These are phyloP conservation scores for Aspergillus persii DNA, from an alignment of 2,329 filamentous ascomycete genomes.

Conservation along the genomic window DNA sequence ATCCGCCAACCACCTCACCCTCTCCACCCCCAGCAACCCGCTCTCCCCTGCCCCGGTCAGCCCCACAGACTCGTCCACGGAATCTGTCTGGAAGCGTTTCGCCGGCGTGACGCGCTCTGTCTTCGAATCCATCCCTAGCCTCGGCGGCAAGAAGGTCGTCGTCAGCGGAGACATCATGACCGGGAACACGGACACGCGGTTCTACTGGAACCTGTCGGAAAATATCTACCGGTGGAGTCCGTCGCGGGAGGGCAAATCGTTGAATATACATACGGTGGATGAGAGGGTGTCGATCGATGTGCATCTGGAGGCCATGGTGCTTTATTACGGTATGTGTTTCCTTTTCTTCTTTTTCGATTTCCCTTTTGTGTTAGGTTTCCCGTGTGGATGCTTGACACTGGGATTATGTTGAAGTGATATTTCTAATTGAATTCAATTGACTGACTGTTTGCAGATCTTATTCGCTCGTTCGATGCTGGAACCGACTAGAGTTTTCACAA, in stretches of 20 bases:
- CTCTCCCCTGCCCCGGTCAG: conserved; percentile 34
- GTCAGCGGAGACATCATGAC: conserved; percentile 50
- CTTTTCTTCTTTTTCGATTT: background rate
- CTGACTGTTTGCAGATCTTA: conserved; percentile 23
- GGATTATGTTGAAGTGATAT: too few species aligned
- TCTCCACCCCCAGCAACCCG: conserved; percentile 30
- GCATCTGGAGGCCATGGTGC: conserved; percentile 43
- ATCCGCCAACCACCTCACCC: conserved; percentile 24
- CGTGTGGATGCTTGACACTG: too few species aligned
- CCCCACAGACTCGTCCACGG: conserved; percentile 30
- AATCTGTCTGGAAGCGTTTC: conserved; percentile 37
- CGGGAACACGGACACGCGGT: conserved; percentile 54
- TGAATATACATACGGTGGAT: conserved; percentile 53
- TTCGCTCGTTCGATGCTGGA: conserved; percentile 29
- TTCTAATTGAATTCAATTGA: background rate
- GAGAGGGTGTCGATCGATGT: conserved; percentile 46
- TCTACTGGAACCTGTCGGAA: conserved; percentile 53
- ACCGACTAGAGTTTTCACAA: background rate
- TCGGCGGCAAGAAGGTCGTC: conserved; percentile 37
- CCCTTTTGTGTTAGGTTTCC: too few species aligned
- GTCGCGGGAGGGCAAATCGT: conserved; percentile 42
- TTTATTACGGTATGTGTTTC: conserved; percentile 40
- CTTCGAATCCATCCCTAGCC: conserved; percentile 35
- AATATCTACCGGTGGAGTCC: conserved; percentile 55
- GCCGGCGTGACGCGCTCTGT: conserved; percentile 40